These are phyloP conservation scores for Mrakia blollopis DNA, from an alignment of 768 basidiomycete species.

Conservation along the genomic window DNA sequence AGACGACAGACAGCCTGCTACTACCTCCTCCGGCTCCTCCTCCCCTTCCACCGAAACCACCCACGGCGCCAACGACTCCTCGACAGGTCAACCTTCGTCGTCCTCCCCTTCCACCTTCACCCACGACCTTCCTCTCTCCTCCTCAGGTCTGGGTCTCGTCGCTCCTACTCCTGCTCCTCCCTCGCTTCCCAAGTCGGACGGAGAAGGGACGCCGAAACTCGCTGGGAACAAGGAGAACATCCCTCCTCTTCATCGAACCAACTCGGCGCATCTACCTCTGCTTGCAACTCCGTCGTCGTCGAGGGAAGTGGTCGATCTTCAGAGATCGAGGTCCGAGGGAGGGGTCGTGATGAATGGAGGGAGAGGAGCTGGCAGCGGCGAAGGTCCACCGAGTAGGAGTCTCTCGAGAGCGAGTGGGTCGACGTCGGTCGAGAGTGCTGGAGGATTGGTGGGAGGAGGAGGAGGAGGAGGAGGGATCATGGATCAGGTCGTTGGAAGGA, in stretches of 20 bases:
- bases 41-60: neutral
- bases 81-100: neutral
- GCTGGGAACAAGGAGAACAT: neutral
- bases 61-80: neutral
- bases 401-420: neutral
- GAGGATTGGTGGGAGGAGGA: too few relatives aligned
- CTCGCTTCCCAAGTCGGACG: neutral
- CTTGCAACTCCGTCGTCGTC: neutral
- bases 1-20: neutral
- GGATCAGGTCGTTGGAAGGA: conserved; percentile 24
- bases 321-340: conserved; percentile 2
- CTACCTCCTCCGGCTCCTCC: neutral
- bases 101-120: neutral
- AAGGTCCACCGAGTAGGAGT: neutral
- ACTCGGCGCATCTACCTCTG: neutral
- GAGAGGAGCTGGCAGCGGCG: neutral
- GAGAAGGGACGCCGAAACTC: neutral
- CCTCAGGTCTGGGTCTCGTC: neutral
- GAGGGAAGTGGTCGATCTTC: neutral
- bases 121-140: neutral
- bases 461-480: conserved; percentile 1
- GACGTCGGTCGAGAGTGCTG: conserved; percentile 8
- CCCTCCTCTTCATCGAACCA: neutral
- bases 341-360: neutral
- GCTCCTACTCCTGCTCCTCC: neutral